Evolutionary conservation across 495 filamentous ascomycete genomes (phyloP).

Genomic region (Hypoxylon perforatum): DNA sequence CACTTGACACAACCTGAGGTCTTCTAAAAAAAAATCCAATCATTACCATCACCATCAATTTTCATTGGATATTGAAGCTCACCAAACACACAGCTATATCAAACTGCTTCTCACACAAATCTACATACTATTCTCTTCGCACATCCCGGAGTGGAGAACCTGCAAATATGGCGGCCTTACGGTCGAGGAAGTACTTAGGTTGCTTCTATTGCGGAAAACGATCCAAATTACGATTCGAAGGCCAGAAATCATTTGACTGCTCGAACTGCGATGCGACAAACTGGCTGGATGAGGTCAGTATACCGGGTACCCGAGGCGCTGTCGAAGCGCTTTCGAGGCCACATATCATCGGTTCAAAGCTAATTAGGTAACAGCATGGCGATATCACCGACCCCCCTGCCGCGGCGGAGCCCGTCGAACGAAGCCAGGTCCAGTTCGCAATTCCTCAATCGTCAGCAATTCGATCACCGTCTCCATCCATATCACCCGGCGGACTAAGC

Average conservation of each 20-base stretch:
- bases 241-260: conserved; percentile 72
- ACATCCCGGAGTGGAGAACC: background rate
- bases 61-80: too few relatives aligned
- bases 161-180: conserved; percentile 47
- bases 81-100: background rate
- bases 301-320: background rate
- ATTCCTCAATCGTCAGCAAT: conserved; percentile 48
- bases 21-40: too few relatives aligned
- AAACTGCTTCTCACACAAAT: conserved; percentile 6
- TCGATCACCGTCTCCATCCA: conserved; percentile 44
- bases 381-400: conserved; percentile 89
- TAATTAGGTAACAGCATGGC: conserved; percentile 68
- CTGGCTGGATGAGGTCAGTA: conserved; percentile 74
- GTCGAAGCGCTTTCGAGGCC: background rate
- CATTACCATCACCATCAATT: too few relatives aligned
- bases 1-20: too few relatives aligned
- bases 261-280: conserved; percentile 82
- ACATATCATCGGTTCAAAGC: background rate
- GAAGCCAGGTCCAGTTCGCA: conserved; percentile 51
- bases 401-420: conserved; percentile 50
- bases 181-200: conserved; percentile 58
- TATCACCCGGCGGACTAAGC: conserved; percentile 20
- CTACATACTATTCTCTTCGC: conserved; percentile 4
- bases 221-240: conserved; percentile 64
- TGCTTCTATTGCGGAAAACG: conserved; percentile 83